Evolutionary conservation across 2,329 filamentous ascomycete genomes (phyloP), one percentile per base, ranked within the genome.

Genomic region (Trichoderma arundinaceum): DNA sequence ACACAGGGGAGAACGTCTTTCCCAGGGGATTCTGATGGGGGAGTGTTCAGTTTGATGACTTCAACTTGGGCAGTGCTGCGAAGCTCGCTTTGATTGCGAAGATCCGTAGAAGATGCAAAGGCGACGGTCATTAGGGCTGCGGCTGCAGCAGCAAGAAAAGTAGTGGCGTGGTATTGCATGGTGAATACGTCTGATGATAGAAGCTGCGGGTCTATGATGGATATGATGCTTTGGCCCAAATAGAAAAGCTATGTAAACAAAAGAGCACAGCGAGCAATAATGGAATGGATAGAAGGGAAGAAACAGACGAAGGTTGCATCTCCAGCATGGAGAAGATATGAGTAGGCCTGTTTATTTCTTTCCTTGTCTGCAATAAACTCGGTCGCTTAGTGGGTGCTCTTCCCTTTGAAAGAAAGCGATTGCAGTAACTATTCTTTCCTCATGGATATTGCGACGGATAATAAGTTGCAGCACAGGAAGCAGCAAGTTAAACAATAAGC

Each of bases 1-100:
- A 74, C 64, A 66, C 76, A 77, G 15, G 74, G 76, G 15, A 74
- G 71, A 15, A 28, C 28, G 7, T 58, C 66, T 58, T 35, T 15
- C 43, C 43, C 10, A 58, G 68, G 33, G 67, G 68, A 46, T n/a
- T 53, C 33, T 65, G 71, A 38, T 4, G 41, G 68, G 66, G 59
- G 12, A 38, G 15, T 28, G 10, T 43, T 15, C 7, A 19, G 22
- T 13, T 38, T 17, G 28, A 54, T 39, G 1, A 62, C n/a, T 12
- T 28, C 17, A 19, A 35, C n/a, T 7, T 39, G 44, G 10, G 44
- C 44, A 7, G 13, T 17, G 10, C 22, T 46, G 8, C 19, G 48
- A 28, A 41, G n/a, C 9, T 56, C 43, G 22, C 38, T 32, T 28
- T 52, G 44, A 32, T 10, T 49, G 48, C 41, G 61, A 15, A 12